Evolutionary conservation across 2,329 filamentous ascomycete genomes (phyloP), one percentile per base, ranked within the genome.

Genomic region (Elsinoe australis): DNA sequence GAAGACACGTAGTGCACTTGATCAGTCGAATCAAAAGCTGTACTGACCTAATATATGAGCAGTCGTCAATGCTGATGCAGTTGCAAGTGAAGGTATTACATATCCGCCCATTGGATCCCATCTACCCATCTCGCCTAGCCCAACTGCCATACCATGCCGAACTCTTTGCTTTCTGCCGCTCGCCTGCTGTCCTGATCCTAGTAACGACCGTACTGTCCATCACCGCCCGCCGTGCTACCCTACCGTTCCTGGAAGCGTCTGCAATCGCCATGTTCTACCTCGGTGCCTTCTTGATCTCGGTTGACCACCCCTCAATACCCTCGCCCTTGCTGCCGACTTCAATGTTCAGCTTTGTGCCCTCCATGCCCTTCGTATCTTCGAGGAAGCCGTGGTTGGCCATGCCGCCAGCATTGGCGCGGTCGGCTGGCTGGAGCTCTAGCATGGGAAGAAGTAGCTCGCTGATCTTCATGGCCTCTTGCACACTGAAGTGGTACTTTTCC

Each of bases 401-500:
- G 4, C 92, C 92, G 28, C 92, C 92, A 1, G 92, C 92, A 62
- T 96, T 98, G 8, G 92, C 92, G 32, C 92, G 76, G 66, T 87
- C 85, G 52, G 90, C 87, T 0, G 92, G 92, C 32, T 87, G 70
- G 18, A 98, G 71, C 65, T 95, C 87, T 31, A 98, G 73, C 87
- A 96, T 94, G 0, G 92, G 92, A 1, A 82, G 73, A 50, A 98
- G 66, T 67, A 98, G 95, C 21, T 86, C 84, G 12, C 82, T 75
- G 54, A 95, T 83, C 52, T 79, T 79, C 67, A 82, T 84, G 35
- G 79, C 80, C 57, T 95, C 88, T 44, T 94, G 80, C 9, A 85
- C 79, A 55, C 79, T 82, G 67, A 95, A 96, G 65, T 96, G 92
- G 62, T 98, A 98, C 64, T 98, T 98, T 67, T 98, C 92, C 52